phyloP scores from a whole-genome alignment of 1,139 yeast species.

The Geotrichum cucujoidarum region DNA sequence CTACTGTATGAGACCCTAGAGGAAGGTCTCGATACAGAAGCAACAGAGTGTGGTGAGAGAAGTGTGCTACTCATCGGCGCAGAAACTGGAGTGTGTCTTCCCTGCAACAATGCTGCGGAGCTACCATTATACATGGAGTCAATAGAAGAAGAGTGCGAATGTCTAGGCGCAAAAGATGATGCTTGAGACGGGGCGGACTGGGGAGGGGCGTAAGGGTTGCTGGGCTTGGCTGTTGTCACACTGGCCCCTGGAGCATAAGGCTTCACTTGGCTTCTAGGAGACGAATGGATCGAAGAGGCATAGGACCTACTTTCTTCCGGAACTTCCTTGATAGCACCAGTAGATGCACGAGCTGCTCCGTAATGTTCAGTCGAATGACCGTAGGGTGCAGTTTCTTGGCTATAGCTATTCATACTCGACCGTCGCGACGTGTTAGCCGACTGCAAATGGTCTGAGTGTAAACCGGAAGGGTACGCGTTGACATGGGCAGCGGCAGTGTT shows the following conservation, averaged over 20 bases:
- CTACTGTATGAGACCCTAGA: conserved; percentile 4
- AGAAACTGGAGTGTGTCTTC: no score
- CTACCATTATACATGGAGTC: no score
- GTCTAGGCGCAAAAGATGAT: conserved; percentile 8
- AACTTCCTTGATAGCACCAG: background rate
- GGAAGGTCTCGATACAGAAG: background rate
- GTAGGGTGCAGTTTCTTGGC: background rate
- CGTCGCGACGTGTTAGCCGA: conserved; percentile 10
- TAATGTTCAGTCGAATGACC: background rate
- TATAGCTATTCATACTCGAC: conserved; percentile 7
- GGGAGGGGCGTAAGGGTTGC: conserved; percentile 12
- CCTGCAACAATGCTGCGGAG: no score
- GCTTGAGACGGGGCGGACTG: no score
- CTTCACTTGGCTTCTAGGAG: conserved; percentile 1
- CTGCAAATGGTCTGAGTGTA: no score
- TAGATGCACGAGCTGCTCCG: background rate
- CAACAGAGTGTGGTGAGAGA: conserved; percentile 8
- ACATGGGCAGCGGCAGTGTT: no score
- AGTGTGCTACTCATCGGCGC: background rate
- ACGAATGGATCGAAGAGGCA: conserved; percentile 5
- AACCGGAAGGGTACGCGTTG: no score
- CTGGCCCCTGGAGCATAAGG: conserved; percentile 9
- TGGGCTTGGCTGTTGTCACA: conserved; percentile 7
- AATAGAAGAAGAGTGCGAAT: background rate
- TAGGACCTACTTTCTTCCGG: conserved; percentile 6